Conservation (phyloP, 2,329 filamentous ascomycete genomes). For the Botrytis galanthina region DNA sequence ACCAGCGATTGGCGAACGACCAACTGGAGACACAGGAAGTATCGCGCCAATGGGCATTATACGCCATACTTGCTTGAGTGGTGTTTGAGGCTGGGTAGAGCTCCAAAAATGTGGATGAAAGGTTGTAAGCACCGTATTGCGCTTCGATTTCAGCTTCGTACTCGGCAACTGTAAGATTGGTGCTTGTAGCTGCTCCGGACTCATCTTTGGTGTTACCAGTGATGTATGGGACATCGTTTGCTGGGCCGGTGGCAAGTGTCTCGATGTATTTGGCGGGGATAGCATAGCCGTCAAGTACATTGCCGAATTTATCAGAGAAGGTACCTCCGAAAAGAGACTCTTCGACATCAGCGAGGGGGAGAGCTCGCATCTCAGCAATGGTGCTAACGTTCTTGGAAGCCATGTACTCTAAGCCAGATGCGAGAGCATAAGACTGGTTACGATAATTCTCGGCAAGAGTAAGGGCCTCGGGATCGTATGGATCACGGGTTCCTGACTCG, state of each 20-base stretch:
- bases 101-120: conserved; percentile 23
- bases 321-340: not conserved
- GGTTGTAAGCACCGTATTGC: conserved; percentile 23
- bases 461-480: conserved; percentile 31
- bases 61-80: conserved; percentile 28
- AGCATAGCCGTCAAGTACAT: conserved; percentile 30
- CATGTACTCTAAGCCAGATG: conserved; percentile 24
- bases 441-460: conserved; percentile 31
- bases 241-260: conserved; percentile 27
- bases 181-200: conserved; percentile 35
- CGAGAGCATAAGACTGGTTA: conserved; percentile 18
- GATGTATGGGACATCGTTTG: conserved; percentile 41
- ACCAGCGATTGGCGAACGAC: conserved; percentile 35
- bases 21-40: conserved; percentile 33
- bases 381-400: conserved; percentile 25
- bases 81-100: conserved; percentile 34
- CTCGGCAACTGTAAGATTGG: conserved; percentile 36
- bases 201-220: conserved; percentile 37
- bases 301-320: conserved; percentile 12
- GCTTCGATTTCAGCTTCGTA: conserved; percentile 28
- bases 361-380: conserved; percentile 25
- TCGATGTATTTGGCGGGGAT: conserved; percentile 29
- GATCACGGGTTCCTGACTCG: conserved; percentile 35
- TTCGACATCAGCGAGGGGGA: conserved; percentile 10
- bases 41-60: conserved; percentile 34